phyloP scores from a whole-genome alignment of 139 green algal genomes.

The Chlamydomonas sp. region DNA sequence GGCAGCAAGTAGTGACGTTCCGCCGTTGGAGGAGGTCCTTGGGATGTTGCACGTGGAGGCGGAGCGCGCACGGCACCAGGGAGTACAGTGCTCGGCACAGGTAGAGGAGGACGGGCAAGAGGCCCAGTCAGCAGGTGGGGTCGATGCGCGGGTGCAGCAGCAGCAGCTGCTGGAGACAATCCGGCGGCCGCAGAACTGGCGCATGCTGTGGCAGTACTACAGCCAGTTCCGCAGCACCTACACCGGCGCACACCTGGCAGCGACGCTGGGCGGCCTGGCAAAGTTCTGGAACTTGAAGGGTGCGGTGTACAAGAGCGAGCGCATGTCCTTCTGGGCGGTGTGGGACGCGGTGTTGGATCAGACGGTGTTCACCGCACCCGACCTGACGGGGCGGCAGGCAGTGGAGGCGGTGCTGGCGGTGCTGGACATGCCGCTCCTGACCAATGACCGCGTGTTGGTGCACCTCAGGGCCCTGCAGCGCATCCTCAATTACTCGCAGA shows the following conservation, averaged over 20 bases:
- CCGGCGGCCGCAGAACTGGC: not conserved
- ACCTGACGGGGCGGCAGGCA: slow-evolving; percentile 1
- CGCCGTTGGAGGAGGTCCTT: too few relatives aligned
- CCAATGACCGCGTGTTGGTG: not conserved
- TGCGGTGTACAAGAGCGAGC: not conserved
- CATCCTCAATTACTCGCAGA: not conserved
- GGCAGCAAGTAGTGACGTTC: not conserved
- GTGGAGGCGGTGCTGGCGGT: slow-evolving; percentile 2
- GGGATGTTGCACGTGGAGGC: not conserved
- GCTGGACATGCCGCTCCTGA: slow-evolving; percentile 7
- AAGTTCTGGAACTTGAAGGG: not conserved
- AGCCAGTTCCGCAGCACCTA: not conserved
- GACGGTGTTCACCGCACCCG: not conserved
- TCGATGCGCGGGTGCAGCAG: not conserved
- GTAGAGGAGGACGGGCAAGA: not conserved
- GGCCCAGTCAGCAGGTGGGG: not conserved
- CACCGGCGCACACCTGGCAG: not conserved
- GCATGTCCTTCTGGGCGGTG: not conserved
- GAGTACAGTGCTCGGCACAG: too few relatives aligned
- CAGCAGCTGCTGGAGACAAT: not conserved
- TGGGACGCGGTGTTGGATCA: not conserved
- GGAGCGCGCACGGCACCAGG: too few relatives aligned
- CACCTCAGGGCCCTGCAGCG: not conserved
- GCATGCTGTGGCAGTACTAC: not conserved
- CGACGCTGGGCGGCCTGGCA: not conserved